Conservation (phyloP, 2,329 filamentous ascomycete species). For the Penicillium sp. region DNA sequence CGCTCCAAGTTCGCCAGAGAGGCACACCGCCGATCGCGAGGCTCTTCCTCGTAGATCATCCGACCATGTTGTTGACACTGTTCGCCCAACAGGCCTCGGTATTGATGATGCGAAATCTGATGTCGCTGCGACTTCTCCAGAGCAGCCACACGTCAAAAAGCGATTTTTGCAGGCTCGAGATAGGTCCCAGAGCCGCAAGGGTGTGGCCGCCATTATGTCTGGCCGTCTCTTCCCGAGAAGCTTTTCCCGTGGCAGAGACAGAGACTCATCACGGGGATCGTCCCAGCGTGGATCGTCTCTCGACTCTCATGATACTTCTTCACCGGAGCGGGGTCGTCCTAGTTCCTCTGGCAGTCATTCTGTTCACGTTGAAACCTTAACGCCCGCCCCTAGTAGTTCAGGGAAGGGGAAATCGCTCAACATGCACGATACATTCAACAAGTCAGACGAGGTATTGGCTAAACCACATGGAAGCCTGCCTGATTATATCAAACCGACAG, state of each 20-base stretch:
- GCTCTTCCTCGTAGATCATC: constrained; percentile 35
- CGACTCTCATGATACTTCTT: constrained; percentile 37
- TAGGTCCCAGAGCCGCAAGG: constrained; percentile 29
- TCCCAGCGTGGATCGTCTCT: constrained; percentile 40
- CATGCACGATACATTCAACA: constrained; percentile 66
- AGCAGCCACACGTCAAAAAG: constrained; percentile 13
- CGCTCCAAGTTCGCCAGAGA: constrained; percentile 32
- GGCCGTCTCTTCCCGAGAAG: constrained; percentile 36
- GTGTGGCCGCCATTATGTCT: constrained; percentile 50
- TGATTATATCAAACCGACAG: constrained; percentile 57
- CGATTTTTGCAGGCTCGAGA: constrained; percentile 10
- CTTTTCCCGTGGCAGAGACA: constrained; percentile 37
- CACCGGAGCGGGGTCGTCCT: constrained; percentile 28
- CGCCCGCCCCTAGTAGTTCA: constrained; percentile 33
- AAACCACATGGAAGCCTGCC: constrained; percentile 63
- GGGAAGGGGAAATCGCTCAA: constrained; percentile 64
- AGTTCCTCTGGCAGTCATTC: constrained; percentile 43
- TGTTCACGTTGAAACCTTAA: constrained; percentile 2
- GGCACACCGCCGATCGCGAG: constrained; percentile 33
- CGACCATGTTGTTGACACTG: constrained; percentile 31
- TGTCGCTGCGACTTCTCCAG: constrained; percentile 5
- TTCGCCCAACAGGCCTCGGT: constrained; percentile 5
- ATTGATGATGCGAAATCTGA: constrained; percentile 14
- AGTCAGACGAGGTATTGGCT: constrained; percentile 68
- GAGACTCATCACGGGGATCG: constrained; percentile 38